phyloP scores from a whole-genome alignment of 2,329 filamentous ascomycete species.

The Septoria petroselini region DNA sequence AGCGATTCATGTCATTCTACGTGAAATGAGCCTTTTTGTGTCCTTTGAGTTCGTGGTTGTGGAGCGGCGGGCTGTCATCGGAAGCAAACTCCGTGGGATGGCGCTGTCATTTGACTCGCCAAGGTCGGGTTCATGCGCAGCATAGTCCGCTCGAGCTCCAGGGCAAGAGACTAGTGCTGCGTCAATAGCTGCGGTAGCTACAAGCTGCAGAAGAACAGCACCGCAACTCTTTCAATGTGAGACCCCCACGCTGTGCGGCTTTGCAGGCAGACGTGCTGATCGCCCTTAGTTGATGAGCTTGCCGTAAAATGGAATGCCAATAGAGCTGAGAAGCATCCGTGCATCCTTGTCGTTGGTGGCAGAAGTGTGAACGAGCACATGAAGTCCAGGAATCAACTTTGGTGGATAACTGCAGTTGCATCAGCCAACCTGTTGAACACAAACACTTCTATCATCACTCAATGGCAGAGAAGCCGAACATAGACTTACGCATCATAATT shows the following conservation, averaged over 20 bases:
- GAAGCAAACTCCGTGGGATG: constrained; percentile 6
- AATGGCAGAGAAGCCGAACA: not conserved
- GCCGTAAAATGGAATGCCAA: constrained; percentile 80
- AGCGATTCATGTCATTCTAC: not conserved
- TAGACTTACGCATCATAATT: constrained; percentile 84
- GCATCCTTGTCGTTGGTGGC: constrained; percentile 83
- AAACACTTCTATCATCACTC: not conserved
- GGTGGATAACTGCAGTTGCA: constrained; percentile 57
- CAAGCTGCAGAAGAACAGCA: not conserved
- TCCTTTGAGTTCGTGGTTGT: constrained; percentile 3
- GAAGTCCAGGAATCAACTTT: constrained; percentile 79
- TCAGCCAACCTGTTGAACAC: not conserved
- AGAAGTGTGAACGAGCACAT: constrained; percentile 79
- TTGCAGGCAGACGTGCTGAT: not conserved
- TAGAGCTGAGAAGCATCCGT: constrained; percentile 66
- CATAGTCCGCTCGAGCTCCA: not conserved
- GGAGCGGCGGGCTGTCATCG: constrained; percentile 2
- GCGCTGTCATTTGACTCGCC: constrained; percentile 1
- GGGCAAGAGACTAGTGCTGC: too few relatives aligned
- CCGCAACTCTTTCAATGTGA: not conserved
- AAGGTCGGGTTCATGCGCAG: not conserved
- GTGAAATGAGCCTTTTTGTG: not conserved
- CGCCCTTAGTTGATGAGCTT: constrained; percentile 56
- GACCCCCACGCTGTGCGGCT: not conserved
- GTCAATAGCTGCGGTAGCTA: constrained; percentile 3